These are phyloP conservation scores for Hevea brasiliensis DNA, from an alignment of 345 rosid species.

Conservation along the genomic window DNA sequence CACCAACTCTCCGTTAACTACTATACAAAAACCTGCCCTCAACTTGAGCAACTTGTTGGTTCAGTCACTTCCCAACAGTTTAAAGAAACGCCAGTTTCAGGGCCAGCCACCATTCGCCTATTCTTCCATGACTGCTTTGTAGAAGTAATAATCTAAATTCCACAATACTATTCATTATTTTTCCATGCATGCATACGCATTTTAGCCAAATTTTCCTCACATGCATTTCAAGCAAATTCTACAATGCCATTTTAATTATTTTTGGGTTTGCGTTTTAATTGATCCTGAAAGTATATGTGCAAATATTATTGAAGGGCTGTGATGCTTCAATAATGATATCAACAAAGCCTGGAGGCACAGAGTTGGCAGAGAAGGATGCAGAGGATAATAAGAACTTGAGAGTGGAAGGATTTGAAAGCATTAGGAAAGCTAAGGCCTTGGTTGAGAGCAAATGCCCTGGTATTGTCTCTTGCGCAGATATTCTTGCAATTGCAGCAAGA, in stretches of 20 bases:
- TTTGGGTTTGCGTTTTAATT: no score
- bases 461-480: slow-evolving; percentile 82
- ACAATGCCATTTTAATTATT: no score
- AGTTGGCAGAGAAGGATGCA: slow-evolving; percentile 75
- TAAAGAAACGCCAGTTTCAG: slow-evolving; percentile 70
- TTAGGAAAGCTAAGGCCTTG: slow-evolving; percentile 62
- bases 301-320: slow-evolving; percentile 87
- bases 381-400: slow-evolving; percentile 63
- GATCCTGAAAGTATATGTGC: no score
- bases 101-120: slow-evolving; percentile 85
- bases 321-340: slow-evolving; percentile 75
- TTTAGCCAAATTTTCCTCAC: background rate
- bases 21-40: slow-evolving; percentile 75
- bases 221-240: background rate
- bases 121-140: slow-evolving; percentile 98
- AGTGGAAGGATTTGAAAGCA: slow-evolving; percentile 58
- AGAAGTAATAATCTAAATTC: slow-evolving; percentile 41
- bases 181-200: slow-evolving; percentile 21
- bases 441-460: slow-evolving; percentile 83
- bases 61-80: slow-evolving; percentile 70
- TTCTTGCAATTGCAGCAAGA: slow-evolving; percentile 82
- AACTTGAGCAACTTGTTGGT: slow-evolving; percentile 64
- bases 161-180: background rate
- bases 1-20: slow-evolving; percentile 51
- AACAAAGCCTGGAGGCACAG: slow-evolving; percentile 55